Percentiles rank a stretch among this genome's conserved stretches.
Evolutionary conservation across 495 filamentous ascomycete genomes (phyloP).

Genomic region (Xylaria scruposa): DNA sequence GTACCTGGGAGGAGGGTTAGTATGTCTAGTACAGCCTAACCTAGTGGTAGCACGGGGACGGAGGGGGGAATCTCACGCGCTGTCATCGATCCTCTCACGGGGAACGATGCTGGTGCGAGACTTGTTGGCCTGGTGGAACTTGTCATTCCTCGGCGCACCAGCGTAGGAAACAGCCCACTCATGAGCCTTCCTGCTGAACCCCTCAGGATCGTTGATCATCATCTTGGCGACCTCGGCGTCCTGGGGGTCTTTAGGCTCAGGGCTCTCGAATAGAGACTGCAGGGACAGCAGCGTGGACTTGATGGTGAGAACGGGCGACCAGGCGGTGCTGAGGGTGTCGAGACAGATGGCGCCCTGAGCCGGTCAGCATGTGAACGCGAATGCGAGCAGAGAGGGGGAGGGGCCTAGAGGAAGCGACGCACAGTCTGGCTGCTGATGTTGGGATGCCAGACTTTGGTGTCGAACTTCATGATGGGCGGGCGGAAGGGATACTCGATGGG

Average conservation of each 20-base stretch:
- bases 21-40: conserved; percentile 1
- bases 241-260: conserved; percentile 96
- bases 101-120: conserved; percentile 19
- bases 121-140: conserved; percentile 28
- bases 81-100: conserved; percentile 42
- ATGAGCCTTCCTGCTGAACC: conserved; percentile 82
- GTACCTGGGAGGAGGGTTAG: conserved; percentile 62
- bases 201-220: conserved; percentile 78
- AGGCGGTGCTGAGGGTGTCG: conserved; percentile 86
- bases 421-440: conserved; percentile 97
- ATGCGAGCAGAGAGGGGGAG: not conserved
- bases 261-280: conserved; percentile 89
- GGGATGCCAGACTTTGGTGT: conserved; percentile 97
- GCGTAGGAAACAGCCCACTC: conserved; percentile 91
- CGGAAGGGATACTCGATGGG: conserved; percentile 92
- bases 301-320: conserved; percentile 95
- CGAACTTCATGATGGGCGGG: conserved; percentile 90
- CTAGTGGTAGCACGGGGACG: not conserved
- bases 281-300: conserved; percentile 93
- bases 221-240: conserved; percentile 95
- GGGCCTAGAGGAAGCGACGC: conserved; percentile 40
- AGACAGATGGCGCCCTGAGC: conserved; percentile 93
- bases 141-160: conserved; percentile 68
- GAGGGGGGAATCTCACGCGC: conserved; percentile 41
- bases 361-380: not conserved